phyloP scores from a whole-genome alignment of 495 filamentous ascomycete genomes.

The Talaromyces wortmannii region DNA sequence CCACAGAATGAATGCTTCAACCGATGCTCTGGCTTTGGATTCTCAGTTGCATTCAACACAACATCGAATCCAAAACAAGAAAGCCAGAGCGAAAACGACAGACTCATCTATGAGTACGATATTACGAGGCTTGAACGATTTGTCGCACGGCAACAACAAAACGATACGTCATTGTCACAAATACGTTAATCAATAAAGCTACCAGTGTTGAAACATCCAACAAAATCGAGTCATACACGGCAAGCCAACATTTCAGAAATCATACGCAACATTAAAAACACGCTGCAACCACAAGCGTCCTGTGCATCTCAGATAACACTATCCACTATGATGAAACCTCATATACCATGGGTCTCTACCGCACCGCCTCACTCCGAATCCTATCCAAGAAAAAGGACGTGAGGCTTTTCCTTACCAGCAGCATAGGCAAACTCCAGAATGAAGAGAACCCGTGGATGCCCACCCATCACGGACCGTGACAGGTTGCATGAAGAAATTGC shows the following conservation, averaged over 20 bases:
- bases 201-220: not conserved
- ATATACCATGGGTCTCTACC: not conserved
- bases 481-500: not conserved
- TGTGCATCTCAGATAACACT: constrained; percentile 11
- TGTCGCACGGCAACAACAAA: not conserved
- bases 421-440: not conserved
- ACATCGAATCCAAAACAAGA: not conserved
- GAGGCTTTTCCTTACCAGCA: not conserved
- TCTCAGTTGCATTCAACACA: not conserved
- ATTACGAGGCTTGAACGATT: not conserved
- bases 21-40: not conserved
- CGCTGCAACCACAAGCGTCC: not conserved
- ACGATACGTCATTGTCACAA: not conserved
- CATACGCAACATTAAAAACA: not conserved
- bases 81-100: not conserved
- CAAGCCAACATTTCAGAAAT: not conserved
- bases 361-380: not conserved
- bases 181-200: not conserved
- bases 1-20: not conserved
- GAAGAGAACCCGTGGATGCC: not conserved
- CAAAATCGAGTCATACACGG: constrained; percentile 6
- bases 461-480: not conserved
- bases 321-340: not conserved
- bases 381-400: not conserved
- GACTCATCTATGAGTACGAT: not conserved